Evolutionary conservation across 228 moss, liverwort and hornwort species (phyloP).

Genomic region (Sphagnum magellanicum): DNA sequence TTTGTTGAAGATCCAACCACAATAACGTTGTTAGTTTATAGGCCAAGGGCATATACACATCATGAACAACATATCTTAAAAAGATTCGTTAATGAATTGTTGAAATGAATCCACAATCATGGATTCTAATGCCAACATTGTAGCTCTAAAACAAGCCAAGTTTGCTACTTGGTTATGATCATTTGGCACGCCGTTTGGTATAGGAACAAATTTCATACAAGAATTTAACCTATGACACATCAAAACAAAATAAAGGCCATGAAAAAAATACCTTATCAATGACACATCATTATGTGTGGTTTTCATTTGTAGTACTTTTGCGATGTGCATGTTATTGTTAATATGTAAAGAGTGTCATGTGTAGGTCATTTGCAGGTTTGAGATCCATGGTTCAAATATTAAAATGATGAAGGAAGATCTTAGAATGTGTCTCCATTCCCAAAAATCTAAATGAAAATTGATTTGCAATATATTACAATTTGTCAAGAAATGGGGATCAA

Average conservation of each 20-base stretch:
- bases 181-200: slow-evolving; percentile 21
- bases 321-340: too few species aligned
- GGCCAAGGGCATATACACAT: background rate
- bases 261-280: background rate
- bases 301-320: too few species aligned
- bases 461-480: too few species aligned
- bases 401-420: background rate
- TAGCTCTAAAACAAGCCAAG: background rate
- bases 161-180: slow-evolving; percentile 14
- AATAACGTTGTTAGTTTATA: slow-evolving; percentile 9
- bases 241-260: background rate
- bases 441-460: too few species aligned
- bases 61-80: slow-evolving; percentile 12
- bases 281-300: background rate
- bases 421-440: too few species aligned
- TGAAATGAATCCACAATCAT: slow-evolving; percentile 10
- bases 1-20: background rate
- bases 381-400: background rate
- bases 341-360: too few species aligned
- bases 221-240: background rate
- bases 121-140: background rate
- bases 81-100: background rate
- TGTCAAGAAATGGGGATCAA: too few species aligned
- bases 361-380: background rate
- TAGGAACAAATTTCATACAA: slow-evolving; percentile 18